Evolutionary conservation across 176 grass and related monocot genomes (phyloP).

Genomic region (Aechmea fasciata): DNA sequence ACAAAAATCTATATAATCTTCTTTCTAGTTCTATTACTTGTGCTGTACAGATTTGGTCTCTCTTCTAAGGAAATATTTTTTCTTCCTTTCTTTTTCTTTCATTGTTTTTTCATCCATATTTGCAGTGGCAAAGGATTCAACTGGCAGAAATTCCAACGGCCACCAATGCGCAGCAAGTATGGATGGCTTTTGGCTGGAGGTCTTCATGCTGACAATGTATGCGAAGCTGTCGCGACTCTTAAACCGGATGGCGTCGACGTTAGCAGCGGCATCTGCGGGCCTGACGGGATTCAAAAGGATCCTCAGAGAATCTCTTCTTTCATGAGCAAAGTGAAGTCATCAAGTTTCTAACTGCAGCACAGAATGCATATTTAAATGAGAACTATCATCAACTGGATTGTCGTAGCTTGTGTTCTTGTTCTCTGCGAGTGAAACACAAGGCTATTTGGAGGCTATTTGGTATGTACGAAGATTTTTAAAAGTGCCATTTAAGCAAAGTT

Average conservation of each 20-base stretch:
- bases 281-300: slow-evolving; percentile 67
- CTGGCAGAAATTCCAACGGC: slow-evolving; percentile 61
- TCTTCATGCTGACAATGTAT: slow-evolving; percentile 72
- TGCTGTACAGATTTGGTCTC: background rate
- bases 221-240: slow-evolving; percentile 41
- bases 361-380: too few species aligned
- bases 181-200: slow-evolving; percentile 89
- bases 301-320: slow-evolving; percentile 46
- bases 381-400: too few species aligned
- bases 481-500: too few species aligned
- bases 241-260: slow-evolving; percentile 75
- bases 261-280: slow-evolving; percentile 77
- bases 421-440: too few species aligned
- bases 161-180: slow-evolving; percentile 51
- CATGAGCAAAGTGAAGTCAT: slow-evolving; percentile 41
- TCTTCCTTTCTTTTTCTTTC: background rate
- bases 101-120: background rate
- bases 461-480: too few species aligned
- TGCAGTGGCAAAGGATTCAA: slow-evolving; percentile 88
- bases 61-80: slow-evolving; percentile 4
- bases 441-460: too few species aligned
- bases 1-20: too few species aligned
- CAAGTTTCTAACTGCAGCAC: slow-evolving; percentile 12
- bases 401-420: too few species aligned
- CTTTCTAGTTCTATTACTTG: too few species aligned